phyloP scores from a whole-genome alignment of 1,284 basidiomycete genomes.

The Ceratobasidium sp. region DNA sequence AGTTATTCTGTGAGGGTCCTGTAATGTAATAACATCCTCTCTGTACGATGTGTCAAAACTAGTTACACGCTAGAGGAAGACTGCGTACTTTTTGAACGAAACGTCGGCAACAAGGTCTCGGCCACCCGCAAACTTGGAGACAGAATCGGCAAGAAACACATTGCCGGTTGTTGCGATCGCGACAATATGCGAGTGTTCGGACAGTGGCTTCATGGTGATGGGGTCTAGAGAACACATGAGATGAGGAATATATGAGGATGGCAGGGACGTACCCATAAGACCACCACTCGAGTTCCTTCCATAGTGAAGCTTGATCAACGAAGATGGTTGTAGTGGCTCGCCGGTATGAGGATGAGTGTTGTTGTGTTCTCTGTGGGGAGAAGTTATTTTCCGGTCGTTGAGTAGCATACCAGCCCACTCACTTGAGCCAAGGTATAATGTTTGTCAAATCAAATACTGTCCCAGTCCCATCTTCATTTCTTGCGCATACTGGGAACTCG shows the following conservation, averaged over 20 bases:
- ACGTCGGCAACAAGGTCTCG: conserved; percentile 89
- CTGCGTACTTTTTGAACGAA: conserved; percentile 84
- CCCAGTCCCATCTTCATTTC: conserved; percentile 83
- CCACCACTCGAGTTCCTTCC: conserved; percentile 83
- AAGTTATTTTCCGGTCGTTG: conserved; percentile 41
- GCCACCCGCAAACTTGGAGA: conserved; percentile 79
- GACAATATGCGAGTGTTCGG: conserved; percentile 91
- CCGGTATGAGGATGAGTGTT: conserved; percentile 91
- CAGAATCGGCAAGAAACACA: conserved; percentile 90
- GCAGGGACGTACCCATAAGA: conserved; percentile 58
- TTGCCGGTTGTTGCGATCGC: conserved; percentile 92
- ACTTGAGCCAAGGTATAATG: conserved; percentile 95
- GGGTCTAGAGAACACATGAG: conserved; percentile 74
- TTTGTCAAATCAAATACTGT: conserved; percentile 89
- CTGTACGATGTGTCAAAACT: no score
- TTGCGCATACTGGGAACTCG: conserved; percentile 88
- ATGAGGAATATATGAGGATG: not conserved
- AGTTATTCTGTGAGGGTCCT: conserved; percentile 81
- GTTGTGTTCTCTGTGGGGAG: conserved; percentile 72
- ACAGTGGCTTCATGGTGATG: conserved; percentile 94
- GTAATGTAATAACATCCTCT: conserved; percentile 91
- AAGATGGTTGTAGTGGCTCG: conserved; percentile 79
- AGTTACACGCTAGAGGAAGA: no score
- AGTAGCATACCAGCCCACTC: conserved; percentile 56
- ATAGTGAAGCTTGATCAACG: conserved; percentile 92